phyloP scores from a whole-genome alignment of 225 moss, liverwort and hornwort genomes.

The Marchantia polymorpha region DNA sequence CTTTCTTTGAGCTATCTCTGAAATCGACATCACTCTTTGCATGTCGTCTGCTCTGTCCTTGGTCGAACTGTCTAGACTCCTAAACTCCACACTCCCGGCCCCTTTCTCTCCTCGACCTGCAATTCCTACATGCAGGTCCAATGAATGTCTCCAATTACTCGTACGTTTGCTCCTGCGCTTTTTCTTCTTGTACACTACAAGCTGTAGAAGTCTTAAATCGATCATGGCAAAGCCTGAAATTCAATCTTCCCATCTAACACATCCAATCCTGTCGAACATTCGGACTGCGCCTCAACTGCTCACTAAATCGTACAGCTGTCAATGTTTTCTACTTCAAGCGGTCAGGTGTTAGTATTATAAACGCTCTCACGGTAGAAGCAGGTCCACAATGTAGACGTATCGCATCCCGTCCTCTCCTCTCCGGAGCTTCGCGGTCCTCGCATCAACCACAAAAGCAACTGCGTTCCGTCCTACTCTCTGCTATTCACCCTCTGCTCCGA shows the following conservation, averaged over 20 bases:
- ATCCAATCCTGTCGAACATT: neutral
- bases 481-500: too few relatives aligned
- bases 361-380: too few relatives aligned
- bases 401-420: too few relatives aligned
- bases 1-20: conserved; percentile 26
- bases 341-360: too few relatives aligned
- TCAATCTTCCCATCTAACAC: neutral
- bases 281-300: too few relatives aligned
- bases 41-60: neutral
- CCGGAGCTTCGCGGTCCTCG: too few relatives aligned
- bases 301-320: too few relatives aligned
- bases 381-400: too few relatives aligned
- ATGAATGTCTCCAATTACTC: neutral
- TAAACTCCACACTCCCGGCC: neutral
- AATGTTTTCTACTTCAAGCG: too few relatives aligned
- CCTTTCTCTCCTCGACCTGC: neutral
- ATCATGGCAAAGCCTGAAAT: neutral
- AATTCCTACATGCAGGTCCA: neutral
- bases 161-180: neutral
- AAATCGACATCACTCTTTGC: conserved; percentile 14
- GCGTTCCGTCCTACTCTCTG: too few relatives aligned
- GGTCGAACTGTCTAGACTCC: neutral
- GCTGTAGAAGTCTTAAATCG: neutral
- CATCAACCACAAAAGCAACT: too few relatives aligned
- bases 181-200: neutral